A percentile compares a stretch with the other conserved stretches of the same genome.
Conservation (phyloP, 108 stramenopile species). For the Cyclotella sp. region DNA sequence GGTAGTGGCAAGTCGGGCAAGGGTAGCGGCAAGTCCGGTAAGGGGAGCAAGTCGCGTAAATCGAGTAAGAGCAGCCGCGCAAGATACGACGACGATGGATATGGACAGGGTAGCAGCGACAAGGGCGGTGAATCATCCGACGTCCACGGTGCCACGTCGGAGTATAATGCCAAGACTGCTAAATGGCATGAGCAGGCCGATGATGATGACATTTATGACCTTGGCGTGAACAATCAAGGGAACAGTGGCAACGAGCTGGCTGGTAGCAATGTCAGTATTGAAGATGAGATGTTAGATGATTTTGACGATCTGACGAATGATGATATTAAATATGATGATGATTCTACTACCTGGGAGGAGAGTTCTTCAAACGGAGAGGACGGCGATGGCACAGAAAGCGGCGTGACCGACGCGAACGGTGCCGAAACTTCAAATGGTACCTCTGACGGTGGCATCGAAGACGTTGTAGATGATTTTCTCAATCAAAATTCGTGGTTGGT, state of each 20-base stretch:
- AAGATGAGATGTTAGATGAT: neutral
- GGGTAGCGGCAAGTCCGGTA: neutral
- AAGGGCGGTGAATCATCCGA: neutral
- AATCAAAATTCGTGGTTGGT: slow-evolving; percentile 8
- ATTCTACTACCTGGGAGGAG: neutral
- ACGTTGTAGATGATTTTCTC: slow-evolving; percentile 15
- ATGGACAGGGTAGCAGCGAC: neutral
- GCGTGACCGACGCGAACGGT: neutral
- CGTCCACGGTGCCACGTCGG: neutral
- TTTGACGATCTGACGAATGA: neutral
- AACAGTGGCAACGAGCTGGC: neutral
- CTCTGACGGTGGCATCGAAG: neutral
- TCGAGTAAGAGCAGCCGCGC: neutral
- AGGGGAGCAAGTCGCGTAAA: neutral
- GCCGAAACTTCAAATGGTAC: neutral
- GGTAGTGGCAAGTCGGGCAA: neutral
- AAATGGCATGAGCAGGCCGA: neutral
- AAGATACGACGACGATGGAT: neutral
- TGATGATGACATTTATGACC: neutral
- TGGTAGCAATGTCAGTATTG: neutral
- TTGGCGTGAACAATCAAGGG: neutral
- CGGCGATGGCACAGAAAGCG: neutral
- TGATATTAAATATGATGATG: neutral
- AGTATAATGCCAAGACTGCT: neutral
- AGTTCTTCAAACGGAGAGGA: neutral